phyloP scores from a whole-genome alignment of 176 grass and related monocot species.

The Juncus effusus region DNA sequence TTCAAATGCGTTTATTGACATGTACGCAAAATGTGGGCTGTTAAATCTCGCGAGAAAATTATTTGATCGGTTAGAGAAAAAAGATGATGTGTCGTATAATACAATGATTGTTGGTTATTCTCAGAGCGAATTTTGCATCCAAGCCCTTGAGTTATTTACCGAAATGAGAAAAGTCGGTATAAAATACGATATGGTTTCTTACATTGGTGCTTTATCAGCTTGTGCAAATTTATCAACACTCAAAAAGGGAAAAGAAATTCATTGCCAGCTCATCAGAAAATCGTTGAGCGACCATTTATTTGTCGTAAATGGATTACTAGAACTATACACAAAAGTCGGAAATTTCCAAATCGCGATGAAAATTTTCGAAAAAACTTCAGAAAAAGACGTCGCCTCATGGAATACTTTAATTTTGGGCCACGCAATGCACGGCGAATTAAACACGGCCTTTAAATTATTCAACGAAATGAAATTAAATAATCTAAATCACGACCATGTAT shows the following conservation, averaged over 20 bases:
- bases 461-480: slow-evolving; percentile 57
- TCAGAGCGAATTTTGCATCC: slow-evolving; percentile 41
- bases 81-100: slow-evolving; percentile 78
- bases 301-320: slow-evolving; percentile 62
- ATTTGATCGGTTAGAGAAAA: slow-evolving; percentile 54
- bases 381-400: slow-evolving; percentile 74
- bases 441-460: slow-evolving; percentile 59
- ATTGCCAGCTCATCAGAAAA: slow-evolving; percentile 59
- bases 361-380: slow-evolving; percentile 51
- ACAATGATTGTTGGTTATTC: slow-evolving; percentile 75
- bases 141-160: slow-evolving; percentile 66
- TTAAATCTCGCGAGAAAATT: slow-evolving; percentile 44
- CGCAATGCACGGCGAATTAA: slow-evolving; percentile 62
- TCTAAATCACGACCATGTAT: slow-evolving; percentile 71
- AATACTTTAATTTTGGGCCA: slow-evolving; percentile 79
- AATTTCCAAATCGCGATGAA: slow-evolving; percentile 56
- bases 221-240: slow-evolving; percentile 69
- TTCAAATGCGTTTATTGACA: slow-evolving; percentile 85
- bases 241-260: slow-evolving; percentile 79
- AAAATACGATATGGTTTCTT: slow-evolving; percentile 66
- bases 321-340: slow-evolving; percentile 72
- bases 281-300: slow-evolving; percentile 44
- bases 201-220: slow-evolving; percentile 64
- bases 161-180: slow-evolving; percentile 55
- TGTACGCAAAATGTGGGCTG: slow-evolving; percentile 74